Evolutionary conservation across 495 filamentous ascomycete species (phyloP), one percentile per base, ranked within the genome.

Genomic region (Lepidopterella palustris): DNA sequence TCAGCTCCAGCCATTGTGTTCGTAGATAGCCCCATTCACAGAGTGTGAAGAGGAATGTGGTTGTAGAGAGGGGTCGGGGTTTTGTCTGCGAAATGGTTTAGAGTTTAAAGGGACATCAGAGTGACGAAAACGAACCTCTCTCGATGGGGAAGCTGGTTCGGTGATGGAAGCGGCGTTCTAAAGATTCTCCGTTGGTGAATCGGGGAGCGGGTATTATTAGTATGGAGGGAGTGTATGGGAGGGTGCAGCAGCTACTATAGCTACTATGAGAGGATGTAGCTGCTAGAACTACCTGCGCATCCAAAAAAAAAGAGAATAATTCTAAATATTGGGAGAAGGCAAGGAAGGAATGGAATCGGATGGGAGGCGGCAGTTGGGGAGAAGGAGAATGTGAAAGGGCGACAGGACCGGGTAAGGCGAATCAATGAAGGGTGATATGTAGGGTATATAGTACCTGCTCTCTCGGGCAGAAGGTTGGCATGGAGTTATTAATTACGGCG

Each of bases 1-100:
- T 39, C 21, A 24, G 59, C 53, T 53, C 60, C 64, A 29, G 63
- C 60, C 63, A 64, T 66, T 59, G 35, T 66, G 63, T 64, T 48
- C 50, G 54, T 59, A 18, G 55, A n/a, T 21, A 62, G 45, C 5
- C 64, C 64, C 61, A 60, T 67, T n/a, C 57, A 56, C n/a, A 20
- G 25, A 20, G 52, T 53, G 57, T 57, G 57, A n/a, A 32, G 45
- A 29, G 15, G 29, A 35, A 20, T n/a, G 9, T 32, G 42, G 21
- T 31, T 10, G n/a, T 26, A 6, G 1, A 5, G 25, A 11, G n/a
- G 51, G 11, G 42, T 21, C 24, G 20, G 29, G 52, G 28, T 29
- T 54, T 42, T 42, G 35, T 18, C 13, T 42, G 13, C 13, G 13
- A 18, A 42, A 13, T 10, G 18, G 18, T 42, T 42, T 42, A 42